A percentile compares a stretch with the other conserved stretches of the same genome.
Conservation (phyloP, 1,284 basidiomycete species). For the Cystobasidium sp. region DNA sequence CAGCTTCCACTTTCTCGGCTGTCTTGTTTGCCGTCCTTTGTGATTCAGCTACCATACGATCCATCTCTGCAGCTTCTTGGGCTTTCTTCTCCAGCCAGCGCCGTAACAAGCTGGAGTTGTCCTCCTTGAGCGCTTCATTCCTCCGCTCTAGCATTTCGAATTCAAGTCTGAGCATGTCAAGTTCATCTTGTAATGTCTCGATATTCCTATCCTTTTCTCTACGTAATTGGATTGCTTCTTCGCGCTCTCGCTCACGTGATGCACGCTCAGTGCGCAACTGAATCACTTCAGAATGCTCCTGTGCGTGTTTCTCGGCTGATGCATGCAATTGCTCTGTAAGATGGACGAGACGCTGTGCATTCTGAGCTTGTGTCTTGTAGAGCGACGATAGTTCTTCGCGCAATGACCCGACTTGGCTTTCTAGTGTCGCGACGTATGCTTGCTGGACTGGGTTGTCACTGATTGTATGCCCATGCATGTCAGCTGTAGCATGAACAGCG, state of each 20-base stretch:
- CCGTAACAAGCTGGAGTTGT: constrained; percentile 92
- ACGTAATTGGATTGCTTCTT: constrained; percentile 82
- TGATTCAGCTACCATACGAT: constrained; percentile 62
- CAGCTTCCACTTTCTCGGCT: not conserved
- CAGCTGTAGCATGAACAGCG: not conserved
- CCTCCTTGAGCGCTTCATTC: constrained; percentile 80
- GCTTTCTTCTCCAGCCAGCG: constrained; percentile 96
- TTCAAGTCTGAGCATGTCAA: constrained; percentile 85
- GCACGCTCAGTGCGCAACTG: constrained; percentile 73
- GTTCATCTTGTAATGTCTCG: constrained; percentile 91
- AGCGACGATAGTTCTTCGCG: constrained; percentile 88
- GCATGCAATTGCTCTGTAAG: constrained; percentile 94
- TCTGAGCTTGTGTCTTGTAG: constrained; percentile 91
- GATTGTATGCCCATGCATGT: not conserved
- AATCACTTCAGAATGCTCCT: constrained; percentile 75
- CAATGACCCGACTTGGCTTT: constrained; percentile 86
- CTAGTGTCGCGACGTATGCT: constrained; percentile 86
- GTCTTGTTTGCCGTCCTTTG: constrained; percentile 12
- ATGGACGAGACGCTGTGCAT: constrained; percentile 84
- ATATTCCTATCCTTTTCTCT: constrained; percentile 73
- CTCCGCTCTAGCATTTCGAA: constrained; percentile 84
- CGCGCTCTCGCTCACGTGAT: constrained; percentile 72
- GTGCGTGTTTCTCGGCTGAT: constrained; percentile 78
- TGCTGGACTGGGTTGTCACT: constrained; percentile 72
- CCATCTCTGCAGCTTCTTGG: constrained; percentile 90